Evolutionary conservation across 352 stramenopile genomes (phyloP), one percentile per base, ranked within the genome.

Genomic region (Phytophthora hibernalis): DNA sequence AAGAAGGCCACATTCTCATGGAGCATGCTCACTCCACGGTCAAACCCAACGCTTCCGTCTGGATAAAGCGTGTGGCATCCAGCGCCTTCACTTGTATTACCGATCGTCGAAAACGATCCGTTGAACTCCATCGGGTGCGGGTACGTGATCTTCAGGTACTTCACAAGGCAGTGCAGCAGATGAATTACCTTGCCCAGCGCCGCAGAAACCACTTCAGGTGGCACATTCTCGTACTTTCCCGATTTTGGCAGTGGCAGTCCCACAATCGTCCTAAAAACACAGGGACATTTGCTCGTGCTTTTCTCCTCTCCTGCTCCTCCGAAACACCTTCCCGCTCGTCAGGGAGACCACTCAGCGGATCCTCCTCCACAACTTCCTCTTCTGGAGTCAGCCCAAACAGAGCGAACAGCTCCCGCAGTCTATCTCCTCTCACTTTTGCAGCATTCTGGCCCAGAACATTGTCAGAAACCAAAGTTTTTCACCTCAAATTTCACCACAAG

Each of bases 51-150:
- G 30, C 80, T 93, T 3, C 87, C 87, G 38, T 95, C 87, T 0
- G 87, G 87, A n/a, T 95, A 95, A 21, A 95, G 64, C 16, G 85
- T 95, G 55, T 95, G 85, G 55, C 87, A 95, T 4, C 83, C 81
- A 33, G 84, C 84, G 26, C 87, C 87, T 64, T 93, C 85, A 21
- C 68, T 89, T 10, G 78, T 92, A 54, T 85, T 91, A 21, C 85
- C 87, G 69, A 95, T 95, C 7, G 87, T 95, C 11, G 87, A 95
- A 65, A 92, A 93, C 9, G 87, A 95, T n/a, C 87, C 83, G 57
- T 93, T 93, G 65, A 89, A 91, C 12, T 84, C 74, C 87, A 95
- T 95, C n/a, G 85, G 87, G 43, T 93, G 83, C 9, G 82, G 82
- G n/a, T 89, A 92, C 45, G 80, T 76, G 55, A 91, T 66, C 42